Evolutionary conservation across 257 asterid species (phyloP).

Genomic region (Ophiorrhiza pumila): DNA sequence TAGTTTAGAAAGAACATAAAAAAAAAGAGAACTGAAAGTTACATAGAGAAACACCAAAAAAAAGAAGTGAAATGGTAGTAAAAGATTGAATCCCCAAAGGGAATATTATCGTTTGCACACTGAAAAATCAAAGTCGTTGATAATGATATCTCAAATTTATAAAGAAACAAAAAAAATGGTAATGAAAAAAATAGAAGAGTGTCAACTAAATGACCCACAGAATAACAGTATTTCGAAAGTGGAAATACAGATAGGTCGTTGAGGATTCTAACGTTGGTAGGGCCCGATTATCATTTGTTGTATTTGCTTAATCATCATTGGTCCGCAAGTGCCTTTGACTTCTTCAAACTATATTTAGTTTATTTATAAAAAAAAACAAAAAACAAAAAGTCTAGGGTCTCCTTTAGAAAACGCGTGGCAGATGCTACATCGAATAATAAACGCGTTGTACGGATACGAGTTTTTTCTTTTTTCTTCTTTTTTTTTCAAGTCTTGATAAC

Average conservation of each 20-base stretch:
- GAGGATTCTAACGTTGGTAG: background rate
- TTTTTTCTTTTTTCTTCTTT: background rate
- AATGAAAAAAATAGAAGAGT: background rate
- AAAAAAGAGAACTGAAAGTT: too few species aligned
- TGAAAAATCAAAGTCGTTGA: constrained; percentile 10
- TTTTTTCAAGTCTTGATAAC: background rate
- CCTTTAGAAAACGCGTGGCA: constrained; percentile 23
- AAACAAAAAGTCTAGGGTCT: background rate
- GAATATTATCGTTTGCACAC: constrained; percentile 4
- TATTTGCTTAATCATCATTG: constrained; percentile 15
- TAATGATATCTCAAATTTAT: background rate
- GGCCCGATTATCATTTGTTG: background rate
- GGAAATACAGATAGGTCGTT: background rate
- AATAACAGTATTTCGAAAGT: background rate
- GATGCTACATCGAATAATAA: too few species aligned
- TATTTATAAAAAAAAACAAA: too few species aligned
- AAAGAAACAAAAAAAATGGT: background rate
- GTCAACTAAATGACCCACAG: background rate
- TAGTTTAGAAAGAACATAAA: too few species aligned
- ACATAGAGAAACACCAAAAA: background rate
- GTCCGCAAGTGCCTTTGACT: constrained; percentile 24
- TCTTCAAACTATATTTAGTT: too few species aligned
- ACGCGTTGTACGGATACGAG: too few species aligned
- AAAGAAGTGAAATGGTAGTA: too few species aligned
- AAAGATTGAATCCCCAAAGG: too few species aligned